Percentiles rank a stretch among this genome's conserved stretches.
These are phyloP conservation scores for Saccharomycopsis hybrid DNA, from an alignment of 1,139 yeast species.

Conservation along the genomic window DNA sequence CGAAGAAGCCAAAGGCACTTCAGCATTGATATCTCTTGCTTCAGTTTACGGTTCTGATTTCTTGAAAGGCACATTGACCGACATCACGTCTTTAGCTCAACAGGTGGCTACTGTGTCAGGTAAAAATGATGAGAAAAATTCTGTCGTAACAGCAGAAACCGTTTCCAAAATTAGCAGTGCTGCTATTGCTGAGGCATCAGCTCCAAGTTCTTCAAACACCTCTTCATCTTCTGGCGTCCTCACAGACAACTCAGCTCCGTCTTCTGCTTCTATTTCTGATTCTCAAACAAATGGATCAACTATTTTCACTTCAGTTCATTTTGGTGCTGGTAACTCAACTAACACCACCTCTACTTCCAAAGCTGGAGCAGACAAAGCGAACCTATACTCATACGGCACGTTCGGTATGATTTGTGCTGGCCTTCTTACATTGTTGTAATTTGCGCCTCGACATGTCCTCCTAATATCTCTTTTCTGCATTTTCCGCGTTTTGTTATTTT, in stretches of 20 bases:
- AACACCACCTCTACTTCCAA: not conserved
- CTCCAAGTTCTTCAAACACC: not conserved
- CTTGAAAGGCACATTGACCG: slow-evolving; percentile 17
- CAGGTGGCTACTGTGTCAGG: slow-evolving; percentile 18
- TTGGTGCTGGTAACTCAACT: not conserved
- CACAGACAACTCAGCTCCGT: not conserved
- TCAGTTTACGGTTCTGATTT: slow-evolving; percentile 18
- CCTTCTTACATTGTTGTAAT: not conserved
- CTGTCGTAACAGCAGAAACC: slow-evolving; percentile 13
- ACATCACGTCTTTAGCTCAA: slow-evolving; percentile 18
- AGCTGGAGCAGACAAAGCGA: not conserved
- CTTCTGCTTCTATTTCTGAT: not conserved
- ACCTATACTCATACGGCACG: no score
- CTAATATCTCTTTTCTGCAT: no score
- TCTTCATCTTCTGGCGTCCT: not conserved
- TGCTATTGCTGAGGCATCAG: not conserved
- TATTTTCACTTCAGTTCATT: not conserved
- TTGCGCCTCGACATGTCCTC: not conserved
- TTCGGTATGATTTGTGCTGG: not conserved
- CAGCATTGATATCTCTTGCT: slow-evolving; percentile 20
- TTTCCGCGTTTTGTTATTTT: no score
- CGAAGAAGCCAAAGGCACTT: slow-evolving; percentile 20
- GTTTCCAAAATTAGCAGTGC: not conserved
- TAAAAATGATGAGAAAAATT: slow-evolving; percentile 3
- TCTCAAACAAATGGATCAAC: not conserved